phyloP scores from a whole-genome alignment of 805 yeast genomes.

The Millerozyma miso region DNA sequence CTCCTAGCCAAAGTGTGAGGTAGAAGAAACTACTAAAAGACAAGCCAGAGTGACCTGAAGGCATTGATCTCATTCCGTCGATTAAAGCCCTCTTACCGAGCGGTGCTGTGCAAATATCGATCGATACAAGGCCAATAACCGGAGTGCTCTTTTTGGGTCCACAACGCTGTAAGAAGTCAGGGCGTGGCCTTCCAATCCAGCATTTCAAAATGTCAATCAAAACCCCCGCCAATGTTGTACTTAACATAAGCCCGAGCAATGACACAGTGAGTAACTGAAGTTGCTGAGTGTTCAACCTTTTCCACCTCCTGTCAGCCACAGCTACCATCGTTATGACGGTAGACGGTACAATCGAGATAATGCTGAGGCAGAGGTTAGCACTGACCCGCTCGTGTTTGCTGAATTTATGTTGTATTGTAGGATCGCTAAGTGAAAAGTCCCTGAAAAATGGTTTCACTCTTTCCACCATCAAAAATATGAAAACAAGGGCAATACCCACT shows the following conservation, averaged over 20 bases:
- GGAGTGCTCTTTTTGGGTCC: conserved; percentile 26
- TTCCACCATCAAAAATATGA: conserved; percentile 29
- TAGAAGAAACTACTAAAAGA: conserved; percentile 49
- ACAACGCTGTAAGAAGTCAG: conserved; percentile 32
- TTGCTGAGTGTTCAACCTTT: conserved; percentile 1
- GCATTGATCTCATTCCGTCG: conserved; percentile 56
- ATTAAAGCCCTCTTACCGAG: conserved; percentile 23
- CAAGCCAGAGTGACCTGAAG: conserved; percentile 54
- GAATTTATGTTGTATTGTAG: conserved; percentile 33
- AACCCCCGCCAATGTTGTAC: conserved; percentile 28
- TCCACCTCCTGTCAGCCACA: conserved; percentile 1
- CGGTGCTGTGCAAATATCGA: conserved; percentile 31
- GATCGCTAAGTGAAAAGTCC: conserved; percentile 30
- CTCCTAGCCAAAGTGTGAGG: conserved; percentile 45
- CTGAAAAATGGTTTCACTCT: conserved; percentile 30
- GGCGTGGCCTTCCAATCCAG: conserved; percentile 31
- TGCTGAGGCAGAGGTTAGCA: conserved; percentile 22
- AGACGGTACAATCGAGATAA: conserved; percentile 26
- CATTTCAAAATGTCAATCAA: conserved; percentile 35
- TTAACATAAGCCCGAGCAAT: conserved; percentile 24
- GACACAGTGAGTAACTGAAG: conserved; percentile 26
- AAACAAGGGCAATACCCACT: conserved; percentile 17
- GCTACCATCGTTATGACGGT: conserved; percentile 20
- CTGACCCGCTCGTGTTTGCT: conserved; percentile 28
- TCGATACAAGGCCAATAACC: conserved; percentile 17